phyloP scores from a whole-genome alignment of 2,329 filamentous ascomycete species.

The Beauveria pseudobassiana region DNA sequence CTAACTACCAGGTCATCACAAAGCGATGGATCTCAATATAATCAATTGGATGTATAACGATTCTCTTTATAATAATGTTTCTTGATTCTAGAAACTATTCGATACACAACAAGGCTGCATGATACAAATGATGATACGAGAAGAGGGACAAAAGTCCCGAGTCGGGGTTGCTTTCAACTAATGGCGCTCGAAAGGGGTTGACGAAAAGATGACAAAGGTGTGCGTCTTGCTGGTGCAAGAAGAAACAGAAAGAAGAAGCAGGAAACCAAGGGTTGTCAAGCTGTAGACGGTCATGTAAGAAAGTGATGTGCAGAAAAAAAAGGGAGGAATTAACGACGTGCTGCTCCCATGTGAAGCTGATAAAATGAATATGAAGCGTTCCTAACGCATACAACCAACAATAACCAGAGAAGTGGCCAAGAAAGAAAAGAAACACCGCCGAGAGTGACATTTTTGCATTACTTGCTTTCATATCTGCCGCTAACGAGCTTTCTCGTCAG shows the following conservation, averaged over 20 bases:
- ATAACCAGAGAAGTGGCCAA: neutral
- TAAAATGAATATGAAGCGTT: neutral
- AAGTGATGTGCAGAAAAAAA: neutral
- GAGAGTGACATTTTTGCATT: neutral
- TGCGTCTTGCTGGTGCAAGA: no score
- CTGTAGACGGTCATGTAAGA: neutral
- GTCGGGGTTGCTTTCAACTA: no score
- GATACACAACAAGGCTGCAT: neutral
- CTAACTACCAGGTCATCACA: no score
- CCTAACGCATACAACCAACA: neutral
- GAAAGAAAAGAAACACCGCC: neutral
- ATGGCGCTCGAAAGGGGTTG: no score
- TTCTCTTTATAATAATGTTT: neutral
- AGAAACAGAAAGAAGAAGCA: no score
- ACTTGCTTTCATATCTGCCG: conserved; percentile 63
- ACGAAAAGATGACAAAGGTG: no score
- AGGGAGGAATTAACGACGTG: neutral
- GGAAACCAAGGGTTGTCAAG: no score
- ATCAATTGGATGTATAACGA: no score
- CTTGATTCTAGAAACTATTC: neutral
- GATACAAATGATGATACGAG: conserved; percentile 1
- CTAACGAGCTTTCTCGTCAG: conserved; percentile 60
- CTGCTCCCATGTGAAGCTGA: neutral
- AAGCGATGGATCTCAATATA: no score
- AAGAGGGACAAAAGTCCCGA: neutral